Conservation (phyloP, 1,139 yeast genomes). For the Eremothecium gossypii region DNA sequence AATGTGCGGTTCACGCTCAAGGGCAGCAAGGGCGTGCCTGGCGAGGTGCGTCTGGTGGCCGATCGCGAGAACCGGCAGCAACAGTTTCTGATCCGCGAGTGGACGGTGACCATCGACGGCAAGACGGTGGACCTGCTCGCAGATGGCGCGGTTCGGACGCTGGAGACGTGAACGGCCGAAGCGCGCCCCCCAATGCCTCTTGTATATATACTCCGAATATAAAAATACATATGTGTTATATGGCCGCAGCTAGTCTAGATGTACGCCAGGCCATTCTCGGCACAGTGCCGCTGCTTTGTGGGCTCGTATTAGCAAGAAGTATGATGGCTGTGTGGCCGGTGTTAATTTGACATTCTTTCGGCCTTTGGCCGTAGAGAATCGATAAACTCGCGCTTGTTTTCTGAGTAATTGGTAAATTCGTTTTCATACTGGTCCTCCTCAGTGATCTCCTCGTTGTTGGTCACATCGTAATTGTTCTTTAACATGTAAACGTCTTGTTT, state of each 20-base stretch:
- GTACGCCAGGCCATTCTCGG: no score
- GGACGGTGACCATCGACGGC: slow-evolving; percentile 43
- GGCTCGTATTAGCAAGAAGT: no score
- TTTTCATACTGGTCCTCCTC: slow-evolving; percentile 37
- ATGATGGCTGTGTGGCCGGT: no score
- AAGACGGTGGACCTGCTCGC: slow-evolving; percentile 41
- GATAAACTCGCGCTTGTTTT: slow-evolving; percentile 32
- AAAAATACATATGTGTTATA: not conserved
- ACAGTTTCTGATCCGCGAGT: slow-evolving; percentile 52
- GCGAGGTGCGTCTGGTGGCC: slow-evolving; percentile 50
- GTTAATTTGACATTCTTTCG: not conserved
- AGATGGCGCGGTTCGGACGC: slow-evolving; percentile 29
- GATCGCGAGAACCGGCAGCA: slow-evolving; percentile 46
- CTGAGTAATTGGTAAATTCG: slow-evolving; percentile 34
- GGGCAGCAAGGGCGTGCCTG: slow-evolving; percentile 47
- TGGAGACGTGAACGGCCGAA: not conserved
- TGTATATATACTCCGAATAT: not conserved
- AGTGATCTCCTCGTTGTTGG: slow-evolving; percentile 29
- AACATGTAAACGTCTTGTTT: slow-evolving; percentile 22
- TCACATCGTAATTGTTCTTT: slow-evolving; percentile 30
- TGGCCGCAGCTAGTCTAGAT: no score
- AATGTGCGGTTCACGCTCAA: slow-evolving; percentile 61
- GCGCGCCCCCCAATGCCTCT: not conserved
- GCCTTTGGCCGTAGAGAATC: slow-evolving; percentile 32
- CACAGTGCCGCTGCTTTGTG: no score